Evolutionary conservation across 148 eudicot species (phyloP), one percentile per base, ranked within the genome.

Genomic region (Silene latifolia): DNA sequence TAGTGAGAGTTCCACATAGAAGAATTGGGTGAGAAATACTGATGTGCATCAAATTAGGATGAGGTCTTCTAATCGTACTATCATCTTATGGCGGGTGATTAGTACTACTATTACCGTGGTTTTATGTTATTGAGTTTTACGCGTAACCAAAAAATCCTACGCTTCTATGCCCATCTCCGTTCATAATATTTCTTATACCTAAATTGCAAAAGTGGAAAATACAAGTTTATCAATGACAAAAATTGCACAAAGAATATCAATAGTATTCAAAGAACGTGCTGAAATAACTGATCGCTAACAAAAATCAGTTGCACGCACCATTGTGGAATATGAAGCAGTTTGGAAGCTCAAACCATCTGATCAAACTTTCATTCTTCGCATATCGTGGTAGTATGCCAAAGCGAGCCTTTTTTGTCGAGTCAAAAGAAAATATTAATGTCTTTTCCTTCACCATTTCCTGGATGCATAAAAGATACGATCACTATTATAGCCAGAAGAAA

Each of bases 331-430:
- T 92, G 87, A 91, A 95, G 84, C 98, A 92, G 79, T 88, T 92
- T 64, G 98, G 97, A 81, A 95, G 96, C 83, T 95, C 97, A 78
- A 95, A 92, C 98, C 98, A 95, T 86, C 80, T 92, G 82, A 95
- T 88, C 71, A 87, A 74, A 80, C 87, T 86, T 82, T 95, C 98
- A 81, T 89, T 89, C 86, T 89, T 87, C 8, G 93, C 92, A 85
- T 95, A 90, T 44, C 98, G 89, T 20, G 98, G 98, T 78, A 95
- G 90, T 61, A 95, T 63, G 57, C 98, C 98, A 86, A 95, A 95
- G 19, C 98, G 93, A 60, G 92, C 87, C 74, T 85, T 88, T 77
- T 87, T 87, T 20, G 93, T 89, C 14, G 86, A 77, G 87, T 95
- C 97, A 81, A 89, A 95, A 58, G 84, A 72, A 86, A 82, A 90